Evolutionary conservation across 768 basidiomycete genomes (phyloP).

Genomic region (Suillus brevipes): DNA sequence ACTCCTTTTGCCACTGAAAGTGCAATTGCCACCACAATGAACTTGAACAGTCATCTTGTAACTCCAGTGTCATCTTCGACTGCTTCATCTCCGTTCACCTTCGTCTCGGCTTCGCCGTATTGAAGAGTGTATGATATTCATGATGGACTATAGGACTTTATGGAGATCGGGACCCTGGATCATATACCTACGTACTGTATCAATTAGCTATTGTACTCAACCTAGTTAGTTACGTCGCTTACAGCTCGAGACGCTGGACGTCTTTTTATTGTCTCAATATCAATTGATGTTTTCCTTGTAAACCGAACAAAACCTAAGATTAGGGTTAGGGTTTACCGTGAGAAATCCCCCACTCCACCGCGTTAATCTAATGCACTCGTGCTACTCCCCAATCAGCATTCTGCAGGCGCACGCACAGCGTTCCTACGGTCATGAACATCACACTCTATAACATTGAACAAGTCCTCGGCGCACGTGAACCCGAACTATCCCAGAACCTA

Average conservation of each 20-base stretch:
- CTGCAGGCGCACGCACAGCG: not conserved
- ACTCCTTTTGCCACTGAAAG: not conserved
- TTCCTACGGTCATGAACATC: constrained; percentile 14
- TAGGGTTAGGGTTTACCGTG: not conserved
- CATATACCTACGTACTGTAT: constrained; percentile 5
- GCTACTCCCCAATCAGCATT: not conserved
- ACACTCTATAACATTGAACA: constrained; percentile 18
- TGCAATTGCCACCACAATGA: constrained; percentile 1
- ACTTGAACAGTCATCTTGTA: constrained; percentile 10
- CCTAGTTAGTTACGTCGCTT: not conserved
- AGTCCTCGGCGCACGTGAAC: constrained; percentile 17
- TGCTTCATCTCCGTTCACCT: constrained; percentile 4
- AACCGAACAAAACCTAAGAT: not conserved
- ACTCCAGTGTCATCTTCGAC: not conserved
- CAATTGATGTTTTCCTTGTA: not conserved
- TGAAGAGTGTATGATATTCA: not conserved
- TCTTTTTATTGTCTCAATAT: not conserved
- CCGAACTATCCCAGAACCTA: constrained; percentile 15
- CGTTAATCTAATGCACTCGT: too few relatives aligned
- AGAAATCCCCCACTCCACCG: not conserved
- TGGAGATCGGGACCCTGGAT: not conserved
- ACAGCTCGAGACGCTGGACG: not conserved
- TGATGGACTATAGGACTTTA: not conserved
- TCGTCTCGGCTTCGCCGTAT: constrained; percentile 4
- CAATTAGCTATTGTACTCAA: not conserved